Conservation (phyloP, 352 stramenopile species). For the Globisporangium cederbergense region DNA sequence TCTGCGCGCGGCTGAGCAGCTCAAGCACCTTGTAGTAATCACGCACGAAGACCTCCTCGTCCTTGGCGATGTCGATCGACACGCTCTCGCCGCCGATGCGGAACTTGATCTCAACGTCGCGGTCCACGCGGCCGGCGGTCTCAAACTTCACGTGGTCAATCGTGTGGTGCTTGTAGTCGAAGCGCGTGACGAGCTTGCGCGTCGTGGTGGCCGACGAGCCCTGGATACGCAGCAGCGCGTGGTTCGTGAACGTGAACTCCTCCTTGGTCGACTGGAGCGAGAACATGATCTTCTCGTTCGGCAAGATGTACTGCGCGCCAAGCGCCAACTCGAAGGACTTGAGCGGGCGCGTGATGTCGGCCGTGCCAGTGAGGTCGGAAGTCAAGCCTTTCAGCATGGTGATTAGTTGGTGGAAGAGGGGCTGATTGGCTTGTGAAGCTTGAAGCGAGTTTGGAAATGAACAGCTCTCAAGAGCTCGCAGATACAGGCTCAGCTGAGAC, state of each 20-base stretch:
- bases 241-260: constrained; percentile 62
- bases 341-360: constrained; percentile 35
- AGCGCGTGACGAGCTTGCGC: constrained; percentile 34
- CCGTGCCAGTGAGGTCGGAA: constrained; percentile 46
- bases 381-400: constrained; percentile 47
- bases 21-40: constrained; percentile 42
- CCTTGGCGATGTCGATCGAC: constrained; percentile 29
- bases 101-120: constrained; percentile 47
- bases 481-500: neutral
- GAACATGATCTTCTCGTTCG: constrained; percentile 44
- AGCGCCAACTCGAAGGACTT: constrained; percentile 19
- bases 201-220: constrained; percentile 45
- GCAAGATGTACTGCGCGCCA: constrained; percentile 24
- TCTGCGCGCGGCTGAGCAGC: constrained; percentile 33
- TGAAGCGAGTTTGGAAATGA: neutral
- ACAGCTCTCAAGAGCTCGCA: neutral
- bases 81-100: constrained; percentile 22
- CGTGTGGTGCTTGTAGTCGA: constrained; percentile 28
- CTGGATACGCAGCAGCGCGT: constrained; percentile 39
- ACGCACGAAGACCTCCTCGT: constrained; percentile 26
- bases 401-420: neutral
- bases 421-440: too few relatives aligned
- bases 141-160: constrained; percentile 35
- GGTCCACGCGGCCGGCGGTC: constrained; percentile 41
- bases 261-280: constrained; percentile 55